Percentiles rank a stretch among this genome's conserved stretches.
Conservation (phyloP, 2,329 filamentous ascomycete genomes). For the Botrytis pseudocinerea region DNA sequence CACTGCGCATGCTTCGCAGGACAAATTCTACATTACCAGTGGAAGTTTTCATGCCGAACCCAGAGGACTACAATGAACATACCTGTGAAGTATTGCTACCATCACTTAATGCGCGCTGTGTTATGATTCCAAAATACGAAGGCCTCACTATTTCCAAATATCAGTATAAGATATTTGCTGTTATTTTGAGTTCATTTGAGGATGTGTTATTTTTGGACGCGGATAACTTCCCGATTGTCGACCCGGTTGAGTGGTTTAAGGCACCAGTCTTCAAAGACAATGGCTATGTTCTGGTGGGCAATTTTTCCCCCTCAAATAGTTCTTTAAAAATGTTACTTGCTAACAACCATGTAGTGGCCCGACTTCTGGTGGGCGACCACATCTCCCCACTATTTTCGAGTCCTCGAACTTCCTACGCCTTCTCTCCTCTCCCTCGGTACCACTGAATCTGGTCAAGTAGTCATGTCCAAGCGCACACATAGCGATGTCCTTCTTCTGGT, state of each 20-base stretch:
- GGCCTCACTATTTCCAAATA: constrained; percentile 45
- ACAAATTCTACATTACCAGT: constrained; percentile 45
- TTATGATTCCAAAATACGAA: constrained; percentile 45
- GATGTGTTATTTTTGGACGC: constrained; percentile 51
- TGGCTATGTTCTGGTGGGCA: constrained; percentile 42
- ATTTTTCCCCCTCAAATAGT: accelerated
- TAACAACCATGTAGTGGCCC: constrained; percentile 42
- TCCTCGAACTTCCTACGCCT: constrained; percentile 33
- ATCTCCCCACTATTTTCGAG: constrained; percentile 44
- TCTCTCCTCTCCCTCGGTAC: constrained; percentile 39
- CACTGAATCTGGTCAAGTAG: constrained; percentile 48
- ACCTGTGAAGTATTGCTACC: constrained; percentile 44
- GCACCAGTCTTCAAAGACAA: constrained; percentile 45
- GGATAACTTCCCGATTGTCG: constrained; percentile 47
- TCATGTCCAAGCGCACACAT: constrained; percentile 48
- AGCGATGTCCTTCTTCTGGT: constrained; percentile 47
- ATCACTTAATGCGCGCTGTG: constrained; percentile 43
- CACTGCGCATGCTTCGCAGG: constrained; percentile 44
- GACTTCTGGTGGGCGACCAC: constrained; percentile 48
- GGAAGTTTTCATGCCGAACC: constrained; percentile 45
- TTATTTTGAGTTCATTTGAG: constrained; percentile 52
- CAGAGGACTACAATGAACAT: constrained; percentile 42
- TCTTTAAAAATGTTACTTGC: neutral
- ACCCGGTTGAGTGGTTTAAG: constrained; percentile 46
- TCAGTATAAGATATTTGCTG: constrained; percentile 50